These are phyloP conservation scores for Colletotrichum cordylinicola DNA, from an alignment of 2,329 filamentous ascomycete genomes.

Conservation along the genomic window DNA sequence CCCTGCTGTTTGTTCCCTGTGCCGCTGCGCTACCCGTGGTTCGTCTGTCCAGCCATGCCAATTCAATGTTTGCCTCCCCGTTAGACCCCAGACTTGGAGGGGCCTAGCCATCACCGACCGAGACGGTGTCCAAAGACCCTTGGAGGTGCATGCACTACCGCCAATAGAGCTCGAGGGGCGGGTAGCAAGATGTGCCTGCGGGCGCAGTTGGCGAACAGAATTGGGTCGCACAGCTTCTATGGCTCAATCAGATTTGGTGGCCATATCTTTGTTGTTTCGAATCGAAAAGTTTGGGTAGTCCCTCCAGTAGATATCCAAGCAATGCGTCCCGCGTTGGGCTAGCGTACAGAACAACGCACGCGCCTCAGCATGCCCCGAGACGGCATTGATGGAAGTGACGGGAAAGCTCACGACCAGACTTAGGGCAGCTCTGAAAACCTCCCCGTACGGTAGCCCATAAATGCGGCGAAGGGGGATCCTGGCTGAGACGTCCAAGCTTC, in stretches of 20 bases:
- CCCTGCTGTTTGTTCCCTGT: background rate
- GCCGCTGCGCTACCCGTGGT: background rate
- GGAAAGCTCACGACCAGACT: background rate
- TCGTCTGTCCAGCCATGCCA: background rate
- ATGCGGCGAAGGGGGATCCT: background rate
- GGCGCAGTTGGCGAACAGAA: background rate
- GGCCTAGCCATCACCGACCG: background rate
- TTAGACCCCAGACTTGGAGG: background rate
- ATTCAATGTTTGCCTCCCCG: background rate
- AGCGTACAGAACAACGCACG: background rate
- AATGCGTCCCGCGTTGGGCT: background rate
- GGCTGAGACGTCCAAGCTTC: background rate
- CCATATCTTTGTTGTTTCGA: background rate
- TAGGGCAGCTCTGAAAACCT: background rate
- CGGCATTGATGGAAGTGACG: background rate
- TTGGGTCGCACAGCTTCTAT: background rate
- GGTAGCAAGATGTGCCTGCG: background rate
- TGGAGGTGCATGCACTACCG: background rate
- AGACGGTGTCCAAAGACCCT: background rate
- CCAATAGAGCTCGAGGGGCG: background rate
- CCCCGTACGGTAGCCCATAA: fast-evolving
- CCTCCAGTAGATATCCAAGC: background rate
- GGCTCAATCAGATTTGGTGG: background rate
- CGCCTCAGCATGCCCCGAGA: background rate
- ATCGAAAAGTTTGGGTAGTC: background rate